phyloP scores from a whole-genome alignment of 371 early-diverging fungal genomes.

The Circinella umbellata region DNA sequence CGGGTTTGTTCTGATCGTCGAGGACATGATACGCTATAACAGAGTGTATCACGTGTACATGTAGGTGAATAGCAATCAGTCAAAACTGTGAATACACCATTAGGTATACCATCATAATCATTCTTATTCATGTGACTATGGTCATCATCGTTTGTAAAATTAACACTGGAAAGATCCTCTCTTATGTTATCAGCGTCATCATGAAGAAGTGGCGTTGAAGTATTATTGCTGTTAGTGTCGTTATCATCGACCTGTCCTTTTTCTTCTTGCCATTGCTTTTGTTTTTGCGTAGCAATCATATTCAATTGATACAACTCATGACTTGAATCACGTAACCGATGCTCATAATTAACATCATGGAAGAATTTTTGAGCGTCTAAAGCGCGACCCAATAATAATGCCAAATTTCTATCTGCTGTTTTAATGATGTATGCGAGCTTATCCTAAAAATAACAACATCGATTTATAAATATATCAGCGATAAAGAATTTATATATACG shows the following conservation, averaged over 20 bases:
- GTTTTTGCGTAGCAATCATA: background rate
- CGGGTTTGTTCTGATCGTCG: slow-evolving; percentile 62
- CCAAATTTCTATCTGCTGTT: slow-evolving; percentile 68
- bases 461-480: background rate
- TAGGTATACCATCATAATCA: slow-evolving; percentile 44
- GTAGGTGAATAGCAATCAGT: slow-evolving; percentile 93
- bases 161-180: slow-evolving; percentile 59
- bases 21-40: slow-evolving; percentile 87
- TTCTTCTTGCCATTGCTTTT: slow-evolving; percentile 11
- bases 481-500: no score
- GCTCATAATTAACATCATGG: slow-evolving; percentile 72
- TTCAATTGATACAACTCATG: slow-evolving; percentile 70
- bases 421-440: slow-evolving; percentile 58
- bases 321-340: slow-evolving; percentile 65
- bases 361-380: slow-evolving; percentile 75
- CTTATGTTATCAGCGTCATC: slow-evolving; percentile 24
- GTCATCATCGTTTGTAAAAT: slow-evolving; percentile 23
- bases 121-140: slow-evolving; percentile 3
- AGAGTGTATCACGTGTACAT: slow-evolving; percentile 75
- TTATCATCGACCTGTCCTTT: slow-evolving; percentile 11
- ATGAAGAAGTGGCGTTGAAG: slow-evolving; percentile 43
- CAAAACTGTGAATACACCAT: slow-evolving; percentile 82
- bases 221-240: slow-evolving; percentile 57
- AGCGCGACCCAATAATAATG: slow-evolving; percentile 73
- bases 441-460: slow-evolving; percentile 50